Evolutionary conservation across 2,329 filamentous ascomycete genomes (phyloP).

Genomic region (Cucurbitaria berberidis): DNA sequence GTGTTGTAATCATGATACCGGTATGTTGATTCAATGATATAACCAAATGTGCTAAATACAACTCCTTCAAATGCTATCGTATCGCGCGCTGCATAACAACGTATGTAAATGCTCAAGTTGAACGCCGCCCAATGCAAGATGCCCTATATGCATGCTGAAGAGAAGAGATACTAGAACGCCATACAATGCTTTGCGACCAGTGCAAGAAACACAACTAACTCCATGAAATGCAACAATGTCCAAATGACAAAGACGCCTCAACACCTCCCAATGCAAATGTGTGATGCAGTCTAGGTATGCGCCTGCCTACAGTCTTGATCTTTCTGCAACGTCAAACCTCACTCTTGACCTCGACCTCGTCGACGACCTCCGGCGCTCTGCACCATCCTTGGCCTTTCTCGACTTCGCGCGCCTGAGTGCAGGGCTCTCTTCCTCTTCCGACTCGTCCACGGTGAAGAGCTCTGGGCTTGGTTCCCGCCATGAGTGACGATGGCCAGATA

Average conservation of each 20-base stretch:
- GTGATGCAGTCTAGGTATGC: constrained; percentile 3
- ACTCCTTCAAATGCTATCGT: constrained; percentile 6
- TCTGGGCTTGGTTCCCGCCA: constrained; percentile 52
- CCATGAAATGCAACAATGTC: constrained; percentile 32
- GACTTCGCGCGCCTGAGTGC: constrained; percentile 34
- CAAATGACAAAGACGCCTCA: constrained; percentile 21
- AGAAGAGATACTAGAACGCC: constrained; percentile 26
- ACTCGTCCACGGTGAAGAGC: constrained; percentile 52
- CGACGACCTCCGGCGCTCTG: constrained; percentile 43
- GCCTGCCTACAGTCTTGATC: constrained; percentile 36
- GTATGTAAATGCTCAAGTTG: constrained; percentile 35
- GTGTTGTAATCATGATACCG: background rate
- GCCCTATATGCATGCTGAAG: constrained; percentile 14
- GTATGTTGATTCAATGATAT: constrained; percentile 5
- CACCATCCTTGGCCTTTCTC: constrained; percentile 44
- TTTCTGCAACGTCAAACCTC: constrained; percentile 34
- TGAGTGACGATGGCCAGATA: constrained; percentile 50
- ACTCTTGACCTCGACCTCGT: constrained; percentile 36
- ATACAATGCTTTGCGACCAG: constrained; percentile 20
- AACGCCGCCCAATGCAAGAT: constrained; percentile 38
- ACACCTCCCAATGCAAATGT: constrained; percentile 39
- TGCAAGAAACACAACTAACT: constrained; percentile 19
- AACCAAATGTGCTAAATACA: too few relatives aligned
- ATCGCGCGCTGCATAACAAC: constrained; percentile 12
- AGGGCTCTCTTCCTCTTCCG: constrained; percentile 44